Base-by-base conservation (phyloP, 371 early-diverging fungal species). In the Gilbertella persicaria region DNA sequence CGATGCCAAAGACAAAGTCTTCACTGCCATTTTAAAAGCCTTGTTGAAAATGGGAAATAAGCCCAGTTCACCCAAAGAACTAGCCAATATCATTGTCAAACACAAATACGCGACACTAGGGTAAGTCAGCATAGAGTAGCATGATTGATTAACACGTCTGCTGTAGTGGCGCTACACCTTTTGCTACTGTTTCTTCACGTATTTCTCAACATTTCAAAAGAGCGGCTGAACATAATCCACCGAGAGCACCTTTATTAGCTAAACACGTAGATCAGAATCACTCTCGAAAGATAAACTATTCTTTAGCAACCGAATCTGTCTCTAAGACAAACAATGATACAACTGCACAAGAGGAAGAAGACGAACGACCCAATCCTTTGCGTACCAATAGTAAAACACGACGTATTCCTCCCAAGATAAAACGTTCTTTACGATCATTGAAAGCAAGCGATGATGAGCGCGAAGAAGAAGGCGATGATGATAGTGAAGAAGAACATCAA, bases 151-250 rank as follows among this genome's bases (percentile, higher is more conserved):
- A n/a, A 13, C 16, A 17, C 35, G 21, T 13, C n/a, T 36, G 10
- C n/a, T 35, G 8, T 60, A 81, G 79, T 44, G 92, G 92, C 26
- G 84, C 89, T 26, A 92, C 92, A n/a, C 92, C 92, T n/a, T 88
- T 88, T 73, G 92, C 90, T 4, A 92, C 92, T n/a, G 90, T 92
- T n/a, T 90, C 90, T 13, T 92, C 92, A 26, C 82, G 92, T 46
- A 92, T 92, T 55, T 90, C 90, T 8, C 90, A 90, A 60, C 92
- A 92, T 61, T 92, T 89, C 55, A 89, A 89, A 66, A 80, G 90
- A 49, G 86, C 85, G 10, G 78, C 83, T 9, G 86, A 87, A 52
- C 87, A 87, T 60, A 80, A 82, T 33, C 89, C 89, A n/a, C 90
- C 90, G 5, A 78, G 91, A 29, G 77, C 85, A 10, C 88, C 89